These are phyloP conservation scores for Metschnikowia bowlesiae DNA, from an alignment of 805 yeast genomes.

Conservation along the genomic window DNA sequence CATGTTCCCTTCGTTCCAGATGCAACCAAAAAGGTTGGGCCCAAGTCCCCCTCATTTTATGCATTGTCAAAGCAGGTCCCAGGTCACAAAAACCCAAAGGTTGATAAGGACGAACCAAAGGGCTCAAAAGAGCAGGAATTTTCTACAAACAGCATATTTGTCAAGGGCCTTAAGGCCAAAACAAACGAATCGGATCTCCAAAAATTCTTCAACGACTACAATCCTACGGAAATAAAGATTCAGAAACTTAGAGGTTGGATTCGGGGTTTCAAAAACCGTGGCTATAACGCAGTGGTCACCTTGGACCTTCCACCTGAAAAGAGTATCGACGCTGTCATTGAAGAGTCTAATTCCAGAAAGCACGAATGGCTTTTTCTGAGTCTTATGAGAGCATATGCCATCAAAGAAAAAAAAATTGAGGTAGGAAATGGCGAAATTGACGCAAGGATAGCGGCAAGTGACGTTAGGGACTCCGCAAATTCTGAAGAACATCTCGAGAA, in stretches of 20 bases:
- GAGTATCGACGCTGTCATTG: constrained; percentile 42
- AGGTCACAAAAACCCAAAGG: constrained; percentile 2
- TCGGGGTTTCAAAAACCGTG: constrained; percentile 28
- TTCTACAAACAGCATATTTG: constrained; percentile 45
- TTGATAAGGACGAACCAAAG: constrained; percentile 3
- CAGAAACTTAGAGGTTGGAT: constrained; percentile 34
- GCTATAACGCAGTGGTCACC: constrained; percentile 50
- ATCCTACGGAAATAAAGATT: constrained; percentile 46
- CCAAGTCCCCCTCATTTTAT: neutral
- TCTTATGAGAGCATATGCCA: constrained; percentile 8
- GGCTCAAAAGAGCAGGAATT: constrained; percentile 8
- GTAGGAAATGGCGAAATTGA: neutral
- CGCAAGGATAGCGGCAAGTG: neutral
- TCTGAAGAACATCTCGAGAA: neutral
- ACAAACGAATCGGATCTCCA: constrained; percentile 43
- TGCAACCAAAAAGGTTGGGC: neutral
- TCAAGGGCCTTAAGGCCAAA: constrained; percentile 36
- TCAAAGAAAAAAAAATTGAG: constrained; percentile 3
- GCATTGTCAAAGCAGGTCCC: constrained; percentile 1
- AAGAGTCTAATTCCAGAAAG: constrained; percentile 29
- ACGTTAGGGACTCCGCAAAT: neutral
- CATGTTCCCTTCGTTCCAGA: constrained; percentile 37
- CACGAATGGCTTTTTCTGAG: constrained; percentile 4
- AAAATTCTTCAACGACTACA: constrained; percentile 37
- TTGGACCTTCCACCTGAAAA: constrained; percentile 34